These are phyloP conservation scores for Dactylorhiza incarnata DNA, from an alignment of 106 monocot genomes.

Conservation along the genomic window DNA sequence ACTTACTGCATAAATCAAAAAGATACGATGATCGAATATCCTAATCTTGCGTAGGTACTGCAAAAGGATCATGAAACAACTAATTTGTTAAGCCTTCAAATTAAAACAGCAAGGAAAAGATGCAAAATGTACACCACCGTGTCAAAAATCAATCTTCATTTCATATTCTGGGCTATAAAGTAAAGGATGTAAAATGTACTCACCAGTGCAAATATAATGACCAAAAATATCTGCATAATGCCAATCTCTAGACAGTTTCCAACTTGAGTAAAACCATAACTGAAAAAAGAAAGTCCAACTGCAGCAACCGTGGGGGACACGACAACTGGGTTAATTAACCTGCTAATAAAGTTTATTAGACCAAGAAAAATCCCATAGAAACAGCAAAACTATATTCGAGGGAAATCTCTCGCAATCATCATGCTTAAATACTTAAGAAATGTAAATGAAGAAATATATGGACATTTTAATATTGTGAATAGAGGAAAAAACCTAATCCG, in stretches of 20 bases:
- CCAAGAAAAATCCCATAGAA: not conserved
- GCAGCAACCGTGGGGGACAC: slow-evolving; percentile 89
- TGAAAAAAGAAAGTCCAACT: slow-evolving; percentile 92
- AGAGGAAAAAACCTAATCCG: not conserved
- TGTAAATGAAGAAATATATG: not conserved
- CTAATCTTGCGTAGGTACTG: slow-evolving; percentile 97
- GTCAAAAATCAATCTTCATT: not conserved
- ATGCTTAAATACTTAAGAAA: not conserved
- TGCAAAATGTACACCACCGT: not conserved
- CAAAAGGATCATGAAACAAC: slow-evolving; percentile 20
- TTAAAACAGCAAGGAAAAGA: not conserved
- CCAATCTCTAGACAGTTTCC: slow-evolving; percentile 86
- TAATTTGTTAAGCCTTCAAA: not conserved
- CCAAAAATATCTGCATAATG: slow-evolving; percentile 70
- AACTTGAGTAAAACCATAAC: slow-evolving; percentile 88
- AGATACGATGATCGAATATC: slow-evolving; percentile 79
- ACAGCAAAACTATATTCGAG: not conserved
- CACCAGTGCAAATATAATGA: slow-evolving; percentile 87
- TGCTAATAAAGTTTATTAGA: slow-evolving; percentile 21
- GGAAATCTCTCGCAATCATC: not conserved
- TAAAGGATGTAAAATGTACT: slow-evolving; percentile 16
- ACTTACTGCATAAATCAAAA: slow-evolving; percentile 85
- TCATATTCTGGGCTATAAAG: not conserved
- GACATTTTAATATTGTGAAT: not conserved
- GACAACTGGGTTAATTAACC: slow-evolving; percentile 93